Evolutionary conservation across 805 yeast species (phyloP).

Genomic region (Millerago galiae): DNA sequence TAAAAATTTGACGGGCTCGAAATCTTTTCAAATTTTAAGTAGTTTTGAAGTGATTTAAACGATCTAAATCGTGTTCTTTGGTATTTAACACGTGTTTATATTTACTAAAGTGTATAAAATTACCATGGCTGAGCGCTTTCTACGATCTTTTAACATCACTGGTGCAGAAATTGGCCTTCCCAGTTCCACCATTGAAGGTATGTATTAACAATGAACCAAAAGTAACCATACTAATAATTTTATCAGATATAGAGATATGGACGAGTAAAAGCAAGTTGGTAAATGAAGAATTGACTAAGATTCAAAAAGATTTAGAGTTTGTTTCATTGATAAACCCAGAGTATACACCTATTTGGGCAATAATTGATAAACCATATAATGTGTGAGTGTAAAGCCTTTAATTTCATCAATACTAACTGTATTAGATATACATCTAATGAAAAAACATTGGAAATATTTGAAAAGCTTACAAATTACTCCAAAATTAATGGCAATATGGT

Average conservation of each 20-base stretch:
- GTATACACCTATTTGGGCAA: conserved; percentile 22
- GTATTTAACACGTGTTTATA: background rate
- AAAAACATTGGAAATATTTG: conserved; percentile 9
- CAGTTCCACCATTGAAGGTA: background rate
- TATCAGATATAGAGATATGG: conserved; percentile 22
- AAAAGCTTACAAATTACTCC: conserved; percentile 15
- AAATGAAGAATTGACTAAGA: conserved; percentile 12
- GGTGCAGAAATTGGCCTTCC: conserved; percentile 6
- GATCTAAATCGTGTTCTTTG: background rate
- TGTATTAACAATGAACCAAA: background rate
- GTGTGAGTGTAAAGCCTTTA: conserved; percentile 14
- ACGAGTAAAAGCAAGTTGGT: conserved; percentile 21
- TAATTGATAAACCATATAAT: conserved; percentile 22
- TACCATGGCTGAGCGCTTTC: conserved; percentile 8
- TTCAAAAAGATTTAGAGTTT: conserved; percentile 7
- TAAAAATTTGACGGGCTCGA: background rate
- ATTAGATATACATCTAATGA: conserved; percentile 9
- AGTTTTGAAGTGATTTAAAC: background rate
- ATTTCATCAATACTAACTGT: background rate
- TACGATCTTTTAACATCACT: conserved; percentile 7
- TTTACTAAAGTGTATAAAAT: too few relatives aligned
- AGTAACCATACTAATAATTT: background rate
- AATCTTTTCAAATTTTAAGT: background rate
- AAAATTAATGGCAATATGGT: conserved; percentile 6
- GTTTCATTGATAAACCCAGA: conserved; percentile 16